Conservation (phyloP, 306 rosid genomes). For the Gastrolobium bilobum region DNA sequence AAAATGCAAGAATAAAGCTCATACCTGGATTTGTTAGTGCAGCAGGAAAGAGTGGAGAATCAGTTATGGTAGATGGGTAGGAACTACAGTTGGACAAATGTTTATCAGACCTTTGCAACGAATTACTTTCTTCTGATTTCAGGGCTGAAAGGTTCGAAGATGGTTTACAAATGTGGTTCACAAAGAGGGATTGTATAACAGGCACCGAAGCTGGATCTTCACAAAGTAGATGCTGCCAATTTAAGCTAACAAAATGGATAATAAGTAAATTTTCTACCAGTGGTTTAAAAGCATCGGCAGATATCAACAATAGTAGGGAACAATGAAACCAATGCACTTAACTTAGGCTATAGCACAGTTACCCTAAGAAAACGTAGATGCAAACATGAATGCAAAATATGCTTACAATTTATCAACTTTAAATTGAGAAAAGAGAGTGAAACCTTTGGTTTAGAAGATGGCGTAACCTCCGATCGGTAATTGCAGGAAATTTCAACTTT, state of each 20-base stretch:
- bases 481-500: conserved; percentile 35
- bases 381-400: background rate
- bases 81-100: conserved; percentile 3
- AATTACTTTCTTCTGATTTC: conserved; percentile 5
- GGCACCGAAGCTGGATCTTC: conserved; percentile 6
- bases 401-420: background rate
- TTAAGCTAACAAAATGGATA: conserved; percentile 46
- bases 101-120: conserved; percentile 25
- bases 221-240: conserved; percentile 40
- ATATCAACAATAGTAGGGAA: background rate
- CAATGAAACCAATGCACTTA: conserved; percentile 10
- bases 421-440: conserved; percentile 22
- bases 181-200: conserved; percentile 22
- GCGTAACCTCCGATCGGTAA: conserved; percentile 22
- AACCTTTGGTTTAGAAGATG: conserved; percentile 51
- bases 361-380: background rate
- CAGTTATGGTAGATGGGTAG: conserved; percentile 21
- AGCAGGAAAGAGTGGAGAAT: background rate
- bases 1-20: conserved; percentile 7
- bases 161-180: conserved; percentile 33
- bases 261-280: conserved; percentile 32
- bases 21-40: conserved; percentile 6
- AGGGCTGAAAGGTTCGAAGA: background rate
- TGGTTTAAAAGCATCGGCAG: background rate
- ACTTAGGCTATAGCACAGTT: background rate